These are phyloP conservation scores for Teratosphaeria viscida DNA, from an alignment of 2,329 filamentous ascomycete species.

Conservation along the genomic window DNA sequence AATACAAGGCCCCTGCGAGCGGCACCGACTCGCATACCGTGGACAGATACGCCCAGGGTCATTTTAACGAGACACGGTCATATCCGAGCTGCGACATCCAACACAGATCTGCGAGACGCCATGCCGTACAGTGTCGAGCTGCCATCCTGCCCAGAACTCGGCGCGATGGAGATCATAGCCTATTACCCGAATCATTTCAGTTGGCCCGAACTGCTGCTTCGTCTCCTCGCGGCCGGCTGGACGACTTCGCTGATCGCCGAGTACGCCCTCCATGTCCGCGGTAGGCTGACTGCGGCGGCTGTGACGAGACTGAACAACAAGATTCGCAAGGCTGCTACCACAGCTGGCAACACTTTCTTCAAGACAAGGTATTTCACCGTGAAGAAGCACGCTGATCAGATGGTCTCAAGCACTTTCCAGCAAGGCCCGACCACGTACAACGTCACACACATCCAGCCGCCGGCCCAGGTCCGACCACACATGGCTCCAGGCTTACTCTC, in stretches of 20 bases:
- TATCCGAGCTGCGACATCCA: not conserved
- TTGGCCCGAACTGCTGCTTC: constrained; percentile 6
- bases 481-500: not conserved
- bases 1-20: not conserved
- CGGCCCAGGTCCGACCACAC: not conserved
- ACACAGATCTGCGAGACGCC: not conserved
- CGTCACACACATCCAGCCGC: not conserved
- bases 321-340: not conserved
- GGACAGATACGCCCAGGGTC: not conserved
- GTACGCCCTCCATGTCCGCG: not conserved
- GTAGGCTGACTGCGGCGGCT: not conserved
- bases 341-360: not conserved
- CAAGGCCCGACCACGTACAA: not conserved
- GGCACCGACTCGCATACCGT: not conserved
- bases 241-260: not conserved
- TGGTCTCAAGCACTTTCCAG: not conserved
- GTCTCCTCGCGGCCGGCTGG: constrained; percentile 1
- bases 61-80: not conserved
- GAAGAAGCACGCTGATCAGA: not conserved
- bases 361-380: not conserved
- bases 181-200: constrained; percentile 7
- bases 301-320: not conserved
- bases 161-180: constrained; percentile 6
- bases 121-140: not conserved
- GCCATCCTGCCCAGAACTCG: not conserved